phyloP scores from a whole-genome alignment of 257 asterid species.

The Phtheirospermum japonicum region DNA sequence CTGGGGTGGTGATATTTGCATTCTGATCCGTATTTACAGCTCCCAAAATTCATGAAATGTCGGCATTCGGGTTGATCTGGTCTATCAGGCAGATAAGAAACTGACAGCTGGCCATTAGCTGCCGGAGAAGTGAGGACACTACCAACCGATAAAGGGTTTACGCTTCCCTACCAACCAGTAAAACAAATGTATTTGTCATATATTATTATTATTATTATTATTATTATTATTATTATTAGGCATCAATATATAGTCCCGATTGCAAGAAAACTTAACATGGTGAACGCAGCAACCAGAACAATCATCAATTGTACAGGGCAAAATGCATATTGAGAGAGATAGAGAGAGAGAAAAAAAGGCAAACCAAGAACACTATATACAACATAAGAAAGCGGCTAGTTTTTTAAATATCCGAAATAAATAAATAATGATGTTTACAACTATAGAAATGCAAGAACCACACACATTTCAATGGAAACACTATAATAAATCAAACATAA shows the following conservation, averaged over 20 bases:
- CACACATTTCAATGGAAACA: neutral
- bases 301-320: neutral
- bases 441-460: slow-evolving; percentile 1
- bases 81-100: slow-evolving; percentile 53
- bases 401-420: slow-evolving; percentile 13
- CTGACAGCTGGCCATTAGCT: slow-evolving; percentile 41
- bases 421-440: neutral
- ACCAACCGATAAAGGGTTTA: slow-evolving; percentile 34
- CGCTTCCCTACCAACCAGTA: slow-evolving; percentile 39
- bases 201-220: too few species aligned
- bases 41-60: slow-evolving; percentile 55
- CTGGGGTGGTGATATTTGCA: slow-evolving; percentile 74
- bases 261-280: too few species aligned
- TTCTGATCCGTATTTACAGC: slow-evolving; percentile 59
- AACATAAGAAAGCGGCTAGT: neutral
- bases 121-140: slow-evolving; percentile 37
- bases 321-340: neutral
- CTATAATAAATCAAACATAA: neutral
- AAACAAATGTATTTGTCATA: too few species aligned
- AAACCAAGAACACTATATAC: neutral
- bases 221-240: too few species aligned
- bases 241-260: too few species aligned
- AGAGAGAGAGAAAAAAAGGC: too few species aligned
- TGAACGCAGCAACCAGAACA: neutral
- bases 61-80: slow-evolving; percentile 79